Evolutionary conservation across 768 basidiomycete species (phyloP), one percentile per base, ranked within the genome.

Genomic region (Pisolithus albus): DNA sequence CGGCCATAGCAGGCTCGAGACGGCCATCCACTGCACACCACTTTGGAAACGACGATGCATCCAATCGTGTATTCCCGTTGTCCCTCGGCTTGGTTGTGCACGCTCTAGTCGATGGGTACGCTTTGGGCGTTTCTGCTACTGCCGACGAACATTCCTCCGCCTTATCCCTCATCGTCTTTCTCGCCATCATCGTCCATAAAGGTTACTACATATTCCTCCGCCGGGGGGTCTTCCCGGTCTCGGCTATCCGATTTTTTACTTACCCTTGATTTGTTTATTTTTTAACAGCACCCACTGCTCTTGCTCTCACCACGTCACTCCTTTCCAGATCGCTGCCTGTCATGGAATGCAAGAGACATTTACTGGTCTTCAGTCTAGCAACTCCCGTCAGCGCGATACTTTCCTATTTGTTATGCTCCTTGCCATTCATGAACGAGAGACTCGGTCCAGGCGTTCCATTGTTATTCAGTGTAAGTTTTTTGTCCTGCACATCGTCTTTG

Each of bases 111-210:
- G 96, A 99, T 66, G 94, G 96, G 4, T 82, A 96, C 52, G 92
- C 91, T 2, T 72, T 98, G 37, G 96, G 95, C 21, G 86, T 92
- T 18, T 86, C 88, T 3, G 76, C 79, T 11, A 69, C 34, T 3
- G 34, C 84, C 9, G 61, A 64, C 18, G 52, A 67, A 0, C 71
- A 56, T 51, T 68, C 72, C 16, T 72, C 71, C 21, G 75, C 72
- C 34, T 63, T 97, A 30, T 88, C 93, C 1, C 61, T 92, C 9
- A 75, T 97, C 40, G 86, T 99, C 4, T 98, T 98, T 64, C 63
- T 96, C 21, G 94, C 96, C 3, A 79, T 99, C 39, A 76, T 90
- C 45, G 74, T 98, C 19, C 96, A 98, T 70, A 98, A 98, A 79
- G 88, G 89, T 77, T 43, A 34, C 34, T 34, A 24, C 56, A 45